phyloP scores from a whole-genome alignment of 2,329 filamentous ascomycete genomes.

The Colletotrichum echinochloae region DNA sequence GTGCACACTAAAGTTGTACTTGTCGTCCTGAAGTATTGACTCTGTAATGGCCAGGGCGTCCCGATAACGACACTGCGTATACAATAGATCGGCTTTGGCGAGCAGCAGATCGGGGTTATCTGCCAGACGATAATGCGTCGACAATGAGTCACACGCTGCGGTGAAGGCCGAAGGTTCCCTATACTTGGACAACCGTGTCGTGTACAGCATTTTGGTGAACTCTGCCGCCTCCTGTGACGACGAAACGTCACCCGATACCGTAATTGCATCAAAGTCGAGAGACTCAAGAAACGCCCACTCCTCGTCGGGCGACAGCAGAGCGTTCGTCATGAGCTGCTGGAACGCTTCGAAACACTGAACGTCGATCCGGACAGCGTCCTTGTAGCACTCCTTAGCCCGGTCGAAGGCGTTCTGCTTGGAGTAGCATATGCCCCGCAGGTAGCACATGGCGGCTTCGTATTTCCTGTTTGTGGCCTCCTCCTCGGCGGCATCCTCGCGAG shows the following conservation, averaged over 20 bases:
- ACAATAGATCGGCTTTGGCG: constrained; percentile 89
- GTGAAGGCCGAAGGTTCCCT: constrained; percentile 86
- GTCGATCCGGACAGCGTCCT: constrained; percentile 95
- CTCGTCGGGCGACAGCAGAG: constrained; percentile 87
- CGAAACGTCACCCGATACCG: constrained; percentile 72
- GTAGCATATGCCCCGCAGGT: constrained; percentile 91
- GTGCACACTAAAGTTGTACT: constrained; percentile 89
- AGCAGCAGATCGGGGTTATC: constrained; percentile 91
- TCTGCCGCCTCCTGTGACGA: constrained; percentile 87
- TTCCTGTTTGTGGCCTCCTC: constrained; percentile 82
- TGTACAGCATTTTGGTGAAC: constrained; percentile 97
- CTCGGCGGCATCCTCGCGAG: constrained; percentile 55
- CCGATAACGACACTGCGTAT: constrained; percentile 93
- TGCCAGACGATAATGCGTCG: constrained; percentile 90
- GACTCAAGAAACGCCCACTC: constrained; percentile 91
- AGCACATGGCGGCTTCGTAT: constrained; percentile 98
- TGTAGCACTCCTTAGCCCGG: constrained; percentile 97
- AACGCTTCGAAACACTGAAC: constrained; percentile 99
- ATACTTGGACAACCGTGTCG: constrained; percentile 94
- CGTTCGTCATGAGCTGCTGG: constrained; percentile 97
- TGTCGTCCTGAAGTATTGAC: constrained; percentile 83
- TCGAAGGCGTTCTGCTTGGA: constrained; percentile 98
- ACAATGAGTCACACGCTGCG: constrained; percentile 87
- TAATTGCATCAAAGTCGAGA: constrained; percentile 88
- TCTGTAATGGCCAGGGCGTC: constrained; percentile 88